A percentile compares a stretch with the other conserved stretches of the same genome.
Conservation (phyloP, 768 basidiomycete genomes). For the Suillus cothurnatus region DNA sequence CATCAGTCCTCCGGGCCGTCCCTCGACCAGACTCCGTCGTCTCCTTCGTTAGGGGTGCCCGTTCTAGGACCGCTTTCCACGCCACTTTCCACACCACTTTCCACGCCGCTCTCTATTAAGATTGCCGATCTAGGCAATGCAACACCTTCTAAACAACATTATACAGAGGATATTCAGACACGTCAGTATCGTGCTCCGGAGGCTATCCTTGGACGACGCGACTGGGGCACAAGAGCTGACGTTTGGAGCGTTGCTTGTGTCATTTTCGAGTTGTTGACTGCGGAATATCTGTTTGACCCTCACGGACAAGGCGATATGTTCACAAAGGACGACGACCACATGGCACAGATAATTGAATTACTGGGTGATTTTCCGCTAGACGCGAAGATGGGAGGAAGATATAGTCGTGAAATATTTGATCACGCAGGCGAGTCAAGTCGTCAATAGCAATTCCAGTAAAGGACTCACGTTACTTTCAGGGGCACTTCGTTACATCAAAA, state of each 20-base stretch:
- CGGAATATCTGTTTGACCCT: slow-evolving; percentile 92
- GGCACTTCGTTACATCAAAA: slow-evolving; percentile 69
- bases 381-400: slow-evolving; percentile 83
- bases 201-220: slow-evolving; percentile 83
- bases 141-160: slow-evolving; percentile 87
- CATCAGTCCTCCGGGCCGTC: slow-evolving; percentile 16
- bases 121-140: slow-evolving; percentile 96
- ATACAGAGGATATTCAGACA: slow-evolving; percentile 96
- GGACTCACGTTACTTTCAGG: slow-evolving; percentile 41
- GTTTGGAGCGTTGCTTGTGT: slow-evolving; percentile 93
- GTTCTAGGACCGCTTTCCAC: slow-evolving; percentile 27
- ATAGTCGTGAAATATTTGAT: slow-evolving; percentile 84
- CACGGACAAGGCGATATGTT: slow-evolving; percentile 80
- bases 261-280: slow-evolving; percentile 88
- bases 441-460: slow-evolving; percentile 9
- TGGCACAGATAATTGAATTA: slow-evolving; percentile 93
- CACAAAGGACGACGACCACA: slow-evolving; percentile 93
- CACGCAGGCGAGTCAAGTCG: slow-evolving; percentile 50
- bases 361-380: slow-evolving; percentile 76
- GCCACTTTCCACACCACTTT: slow-evolving; percentile 33
- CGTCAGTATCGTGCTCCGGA: slow-evolving; percentile 95
- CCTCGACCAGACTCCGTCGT: slow-evolving; percentile 21
- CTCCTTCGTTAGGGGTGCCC: slow-evolving; percentile 23
- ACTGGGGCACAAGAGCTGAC: slow-evolving; percentile 87
- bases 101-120: slow-evolving; percentile 75